Evolutionary conservation across 2,329 filamentous ascomycete genomes (phyloP), one percentile per base, ranked within the genome.

Genomic region (Arthroderma sp.): DNA sequence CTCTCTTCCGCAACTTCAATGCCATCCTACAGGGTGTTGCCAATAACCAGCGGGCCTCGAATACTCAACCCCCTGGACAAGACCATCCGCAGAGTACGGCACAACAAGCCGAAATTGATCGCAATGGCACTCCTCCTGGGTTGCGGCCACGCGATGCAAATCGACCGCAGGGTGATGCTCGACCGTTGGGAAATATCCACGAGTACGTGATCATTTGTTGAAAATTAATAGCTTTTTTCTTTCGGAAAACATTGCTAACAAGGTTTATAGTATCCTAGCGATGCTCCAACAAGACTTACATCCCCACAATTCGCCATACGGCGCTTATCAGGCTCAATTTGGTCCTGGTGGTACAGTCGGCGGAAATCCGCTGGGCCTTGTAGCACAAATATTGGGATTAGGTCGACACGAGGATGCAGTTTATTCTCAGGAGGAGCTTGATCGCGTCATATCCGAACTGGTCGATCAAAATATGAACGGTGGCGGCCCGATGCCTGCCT

Each of bases 341-440:
- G 36, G 5, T 30, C n/a, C n/a, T n/a, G 39, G 2, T 10, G 40
- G 7, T 31, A 32, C 1, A n/a, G 15, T 3, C 30, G 11, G n/a
- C 9, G 15, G n/a, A 27, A 44, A 42, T 11, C 47, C 47, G 10
- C 15, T 49, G 4, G 43, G 38, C 6, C 42, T 43, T 11, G 32
- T 49, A 10, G 37, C 47, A 22, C 47, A 42, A 22, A 45, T 45
- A 11, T 34, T 49, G 32, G 44, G 47, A 2, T n/a, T 49, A 29
- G 40, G 41, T 15, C 47, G 38, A 6, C 40, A 46, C 9, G 47
- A 44, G 9, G 47, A 96, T 61, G 85, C 81, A 5, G 89, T 94
- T 1, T 93, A 89, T 60, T 83, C 83, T 0, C 85, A 96, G 63
- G 87, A 94, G 65, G 88, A 84, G 2, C 69, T 96, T 30, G 89